These are phyloP conservation scores for Macrolepiota fuliginosa DNA, from an alignment of 768 basidiomycete genomes.

Conservation along the genomic window DNA sequence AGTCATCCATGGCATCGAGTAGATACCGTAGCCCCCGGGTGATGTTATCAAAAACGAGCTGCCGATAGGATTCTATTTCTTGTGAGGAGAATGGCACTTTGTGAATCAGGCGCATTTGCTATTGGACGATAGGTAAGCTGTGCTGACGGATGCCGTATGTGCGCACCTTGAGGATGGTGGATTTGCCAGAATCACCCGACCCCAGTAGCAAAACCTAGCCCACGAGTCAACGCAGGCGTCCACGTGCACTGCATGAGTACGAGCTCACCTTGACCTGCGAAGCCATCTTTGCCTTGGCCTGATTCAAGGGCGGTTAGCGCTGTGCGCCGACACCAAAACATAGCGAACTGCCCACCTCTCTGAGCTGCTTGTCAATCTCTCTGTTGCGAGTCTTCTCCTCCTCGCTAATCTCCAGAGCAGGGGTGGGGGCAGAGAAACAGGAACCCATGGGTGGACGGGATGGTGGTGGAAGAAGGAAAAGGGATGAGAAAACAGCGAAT, in stretches of 20 bases:
- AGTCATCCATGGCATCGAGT: slow-evolving; percentile 87
- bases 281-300: slow-evolving; percentile 76
- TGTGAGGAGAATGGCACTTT: slow-evolving; percentile 74
- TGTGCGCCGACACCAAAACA: neutral
- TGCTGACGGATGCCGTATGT: neutral
- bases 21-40: slow-evolving; percentile 81
- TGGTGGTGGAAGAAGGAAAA: slow-evolving; percentile 1
- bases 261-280: slow-evolving; percentile 69
- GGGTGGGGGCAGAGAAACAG: slow-evolving; percentile 65
- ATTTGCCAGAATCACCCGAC: slow-evolving; percentile 93
- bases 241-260: slow-evolving; percentile 4
- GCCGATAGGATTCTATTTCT: slow-evolving; percentile 88
- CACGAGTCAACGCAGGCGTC: slow-evolving; percentile 1
- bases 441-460: slow-evolving; percentile 56
- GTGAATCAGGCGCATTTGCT: slow-evolving; percentile 99
- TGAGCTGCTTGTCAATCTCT: slow-evolving; percentile 76
- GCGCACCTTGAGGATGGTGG: slow-evolving; percentile 71
- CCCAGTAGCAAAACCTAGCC: slow-evolving; percentile 81
- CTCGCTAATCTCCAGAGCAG: slow-evolving; percentile 56
- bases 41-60: slow-evolving; percentile 91
- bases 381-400: slow-evolving; percentile 63
- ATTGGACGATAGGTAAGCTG: neutral
- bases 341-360: slow-evolving; percentile 50
- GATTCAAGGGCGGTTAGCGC: slow-evolving; percentile 7
- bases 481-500: slow-evolving; percentile 12